Conservation (phyloP, 352 stramenopile genomes). For the Phytophthora nicotianae region DNA sequence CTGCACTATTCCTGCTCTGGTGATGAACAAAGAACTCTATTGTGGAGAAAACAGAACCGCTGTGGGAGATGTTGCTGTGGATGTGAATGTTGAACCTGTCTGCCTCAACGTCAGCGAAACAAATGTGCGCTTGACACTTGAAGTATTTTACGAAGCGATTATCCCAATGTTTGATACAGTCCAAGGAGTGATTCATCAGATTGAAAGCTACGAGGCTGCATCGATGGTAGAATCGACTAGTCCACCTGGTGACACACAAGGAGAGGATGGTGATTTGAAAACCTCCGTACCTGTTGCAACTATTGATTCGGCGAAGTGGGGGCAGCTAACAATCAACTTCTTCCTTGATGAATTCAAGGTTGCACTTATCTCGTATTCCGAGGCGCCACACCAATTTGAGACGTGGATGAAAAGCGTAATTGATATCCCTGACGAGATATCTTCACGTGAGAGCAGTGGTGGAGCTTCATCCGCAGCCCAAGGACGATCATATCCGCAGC, state of each 20-base stretch:
- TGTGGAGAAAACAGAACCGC: neutral
- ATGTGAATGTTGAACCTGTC: conserved; percentile 40
- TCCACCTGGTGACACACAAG: conserved; percentile 8
- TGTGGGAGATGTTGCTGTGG: conserved; percentile 21
- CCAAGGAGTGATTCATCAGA: conserved; percentile 29
- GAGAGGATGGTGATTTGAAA: conserved; percentile 7
- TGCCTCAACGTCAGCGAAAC: conserved; percentile 55
- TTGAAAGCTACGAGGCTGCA: conserved; percentile 19
- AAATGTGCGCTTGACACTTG: conserved; percentile 42
- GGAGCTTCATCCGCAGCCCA: conserved; percentile 30
- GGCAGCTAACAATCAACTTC: conserved; percentile 32
- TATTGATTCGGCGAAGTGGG: conserved; percentile 10
- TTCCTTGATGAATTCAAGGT: conserved; percentile 58
- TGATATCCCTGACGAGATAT: conserved; percentile 41
- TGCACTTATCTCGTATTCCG: conserved; percentile 48
- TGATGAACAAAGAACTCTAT: conserved; percentile 6
- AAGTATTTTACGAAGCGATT: conserved; percentile 43
- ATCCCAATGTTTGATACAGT: conserved; percentile 37
- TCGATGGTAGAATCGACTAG: conserved; percentile 22
- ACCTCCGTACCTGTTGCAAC: neutral
- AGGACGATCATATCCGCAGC: conserved; percentile 30
- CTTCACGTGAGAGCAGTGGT: conserved; percentile 40
- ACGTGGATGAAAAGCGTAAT: conserved; percentile 56
- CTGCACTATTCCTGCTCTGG: conserved; percentile 17
- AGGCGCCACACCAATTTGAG: conserved; percentile 53